A percentile compares a stretch with the other conserved stretches of the same genome.
Conservation (phyloP, 164 flowering plant species). For the Vitis rotundifolia region DNA sequence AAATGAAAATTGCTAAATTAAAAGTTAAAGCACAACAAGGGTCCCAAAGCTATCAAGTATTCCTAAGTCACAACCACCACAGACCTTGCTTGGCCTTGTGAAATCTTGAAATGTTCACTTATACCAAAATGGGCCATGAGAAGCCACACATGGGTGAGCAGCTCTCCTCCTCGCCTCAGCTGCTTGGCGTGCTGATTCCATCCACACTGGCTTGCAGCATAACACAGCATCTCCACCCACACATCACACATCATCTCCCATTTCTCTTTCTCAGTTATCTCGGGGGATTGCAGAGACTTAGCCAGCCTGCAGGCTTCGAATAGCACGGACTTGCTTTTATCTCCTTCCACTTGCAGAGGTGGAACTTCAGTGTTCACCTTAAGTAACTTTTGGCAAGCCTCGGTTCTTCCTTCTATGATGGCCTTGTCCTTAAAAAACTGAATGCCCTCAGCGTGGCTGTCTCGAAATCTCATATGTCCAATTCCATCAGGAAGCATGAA, state of each 20-base stretch:
- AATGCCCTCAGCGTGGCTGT: slow-evolving; percentile 15
- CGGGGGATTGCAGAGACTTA: too few relatives aligned
- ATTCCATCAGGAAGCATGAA: slow-evolving; percentile 3
- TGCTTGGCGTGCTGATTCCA: neutral
- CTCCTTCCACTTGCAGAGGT: slow-evolving; percentile 12
- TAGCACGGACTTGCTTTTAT: slow-evolving; percentile 6
- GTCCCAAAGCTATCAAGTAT: too few relatives aligned
- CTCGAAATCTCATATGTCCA: slow-evolving; percentile 15
- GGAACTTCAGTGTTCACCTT: slow-evolving; percentile 5
- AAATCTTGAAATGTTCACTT: too few relatives aligned
- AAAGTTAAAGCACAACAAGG: too few relatives aligned
- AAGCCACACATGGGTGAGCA: neutral
- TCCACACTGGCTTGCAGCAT: neutral
- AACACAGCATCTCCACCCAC: too few relatives aligned
- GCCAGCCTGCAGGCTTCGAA: neutral
- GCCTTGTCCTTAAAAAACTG: slow-evolving; percentile 5
- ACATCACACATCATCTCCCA: too few relatives aligned
- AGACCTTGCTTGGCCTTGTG: neutral
- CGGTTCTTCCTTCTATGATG: neutral
- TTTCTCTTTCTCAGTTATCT: too few relatives aligned
- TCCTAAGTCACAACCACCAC: too few relatives aligned
- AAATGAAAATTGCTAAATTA: too few relatives aligned
- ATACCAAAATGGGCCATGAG: too few relatives aligned
- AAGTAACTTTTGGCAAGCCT: neutral
- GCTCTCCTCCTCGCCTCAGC: neutral